A percentile compares a stretch with the other conserved stretches of the same genome.
Evolutionary conservation across 2,329 filamentous ascomycete species (phyloP).

Genomic region (Sordariomycetes sp.): DNA sequence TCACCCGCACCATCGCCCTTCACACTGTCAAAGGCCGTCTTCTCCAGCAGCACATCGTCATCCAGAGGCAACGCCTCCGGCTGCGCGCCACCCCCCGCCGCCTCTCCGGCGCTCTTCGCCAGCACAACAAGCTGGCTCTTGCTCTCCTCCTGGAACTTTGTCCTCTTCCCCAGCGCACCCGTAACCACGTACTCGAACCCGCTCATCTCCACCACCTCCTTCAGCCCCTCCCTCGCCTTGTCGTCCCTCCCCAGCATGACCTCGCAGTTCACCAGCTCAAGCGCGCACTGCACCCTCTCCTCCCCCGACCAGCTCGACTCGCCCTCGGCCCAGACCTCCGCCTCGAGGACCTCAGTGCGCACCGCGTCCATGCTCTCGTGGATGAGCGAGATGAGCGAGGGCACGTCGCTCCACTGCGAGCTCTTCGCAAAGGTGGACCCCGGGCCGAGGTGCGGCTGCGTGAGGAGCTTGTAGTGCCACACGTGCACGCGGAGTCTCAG

Average conservation of each 20-base stretch:
- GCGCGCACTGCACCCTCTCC: slow-evolving; percentile 57
- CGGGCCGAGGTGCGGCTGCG: slow-evolving; percentile 40
- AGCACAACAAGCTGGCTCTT: slow-evolving; percentile 85
- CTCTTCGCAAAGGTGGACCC: slow-evolving; percentile 44
- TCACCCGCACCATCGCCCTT: slow-evolving; percentile 25
- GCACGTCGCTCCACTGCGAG: slow-evolving; percentile 48
- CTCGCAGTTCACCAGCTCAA: slow-evolving; percentile 76
- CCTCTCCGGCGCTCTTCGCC: slow-evolving; percentile 54
- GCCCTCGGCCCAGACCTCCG: slow-evolving; percentile 23
- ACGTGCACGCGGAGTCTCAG: slow-evolving; percentile 62
- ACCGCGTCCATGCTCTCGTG: slow-evolving; percentile 29
- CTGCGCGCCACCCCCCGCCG: slow-evolving; percentile 9
- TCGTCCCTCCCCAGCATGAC: slow-evolving; percentile 75
- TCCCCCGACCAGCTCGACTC: slow-evolving; percentile 27
- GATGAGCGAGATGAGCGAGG: slow-evolving; percentile 41
- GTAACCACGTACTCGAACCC: slow-evolving; percentile 74
- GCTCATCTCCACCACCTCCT: slow-evolving; percentile 54
- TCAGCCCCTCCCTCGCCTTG: slow-evolving; percentile 61
- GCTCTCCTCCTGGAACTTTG: slow-evolving; percentile 67
- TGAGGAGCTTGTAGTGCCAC: slow-evolving; percentile 52
- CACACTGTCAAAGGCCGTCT: slow-evolving; percentile 64
- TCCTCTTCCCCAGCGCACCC: slow-evolving; percentile 77
- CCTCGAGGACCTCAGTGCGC: slow-evolving; percentile 22
- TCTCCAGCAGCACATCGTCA: slow-evolving; percentile 85
- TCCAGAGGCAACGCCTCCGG: slow-evolving; percentile 72